Evolutionary conservation across 2,329 filamentous ascomycete species (phyloP).

Genomic region (Xylariales sp.): DNA sequence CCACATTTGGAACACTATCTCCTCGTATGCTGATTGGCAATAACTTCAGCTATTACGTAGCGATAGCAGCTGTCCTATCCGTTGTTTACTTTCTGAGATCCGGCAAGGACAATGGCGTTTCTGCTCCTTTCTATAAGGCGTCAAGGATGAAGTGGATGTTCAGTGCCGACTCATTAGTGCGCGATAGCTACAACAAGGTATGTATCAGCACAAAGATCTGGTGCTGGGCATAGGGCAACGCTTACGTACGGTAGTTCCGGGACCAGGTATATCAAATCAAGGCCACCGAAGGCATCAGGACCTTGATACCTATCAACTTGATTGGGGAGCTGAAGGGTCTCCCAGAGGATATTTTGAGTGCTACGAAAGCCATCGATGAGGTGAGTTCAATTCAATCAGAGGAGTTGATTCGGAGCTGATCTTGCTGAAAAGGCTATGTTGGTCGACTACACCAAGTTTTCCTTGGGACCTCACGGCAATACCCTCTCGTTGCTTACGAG

Average conservation of each 20-base stretch:
- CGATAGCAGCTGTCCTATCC: slow-evolving; percentile 31
- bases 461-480: slow-evolving; percentile 40
- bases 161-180: slow-evolving; percentile 40
- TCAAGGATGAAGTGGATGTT: slow-evolving; percentile 47
- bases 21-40: slow-evolving; percentile 19
- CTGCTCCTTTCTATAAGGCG: slow-evolving; percentile 43
- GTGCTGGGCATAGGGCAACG: not conserved
- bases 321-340: slow-evolving; percentile 43
- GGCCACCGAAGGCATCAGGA: slow-evolving; percentile 45
- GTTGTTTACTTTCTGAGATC: slow-evolving; percentile 35
- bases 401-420: not conserved
- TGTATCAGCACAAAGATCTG: not conserved
- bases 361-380: slow-evolving; percentile 44
- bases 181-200: slow-evolving; percentile 46
- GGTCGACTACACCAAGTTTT: slow-evolving; percentile 47
- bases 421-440: slow-evolving; percentile 37
- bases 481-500: slow-evolving; percentile 39
- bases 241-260: slow-evolving; percentile 33
- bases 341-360: slow-evolving; percentile 44
- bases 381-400: slow-evolving; percentile 21
- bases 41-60: slow-evolving; percentile 36
- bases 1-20: not conserved
- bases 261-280: slow-evolving; percentile 47
- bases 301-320: slow-evolving; percentile 40
- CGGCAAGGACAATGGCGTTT: slow-evolving; percentile 26